phyloP scores from a whole-genome alignment of 225 moss, liverwort and hornwort genomes.

The Bryum argenteum region DNA sequence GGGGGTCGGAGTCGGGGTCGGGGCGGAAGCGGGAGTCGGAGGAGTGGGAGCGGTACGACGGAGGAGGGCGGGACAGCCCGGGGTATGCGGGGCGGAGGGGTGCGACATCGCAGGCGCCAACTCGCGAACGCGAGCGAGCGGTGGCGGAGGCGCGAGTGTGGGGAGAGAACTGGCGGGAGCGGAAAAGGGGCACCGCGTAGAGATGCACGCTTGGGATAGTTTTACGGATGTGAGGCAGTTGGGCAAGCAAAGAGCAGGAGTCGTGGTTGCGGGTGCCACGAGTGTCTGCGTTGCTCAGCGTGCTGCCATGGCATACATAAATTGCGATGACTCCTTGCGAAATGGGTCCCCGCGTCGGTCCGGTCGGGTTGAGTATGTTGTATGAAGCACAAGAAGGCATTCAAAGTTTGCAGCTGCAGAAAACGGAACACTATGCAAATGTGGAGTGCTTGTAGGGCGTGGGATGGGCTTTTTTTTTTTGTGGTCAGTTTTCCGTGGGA shows the following conservation, averaged over 20 bases:
- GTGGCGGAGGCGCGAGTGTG: slow-evolving; percentile 97
- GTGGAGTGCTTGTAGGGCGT: background rate
- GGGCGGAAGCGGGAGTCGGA: slow-evolving; percentile 87
- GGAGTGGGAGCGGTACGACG: slow-evolving; percentile 94
- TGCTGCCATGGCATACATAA: slow-evolving; percentile 39
- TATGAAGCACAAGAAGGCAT: slow-evolving; percentile 32
- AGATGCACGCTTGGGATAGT: slow-evolving; percentile 31
- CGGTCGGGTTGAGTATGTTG: slow-evolving; percentile 24
- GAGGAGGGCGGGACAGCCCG: slow-evolving; percentile 82
- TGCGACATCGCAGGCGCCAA: slow-evolving; percentile 63
- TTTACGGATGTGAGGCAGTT: slow-evolving; percentile 19
- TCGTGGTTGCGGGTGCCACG: slow-evolving; percentile 9
- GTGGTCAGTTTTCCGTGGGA: background rate
- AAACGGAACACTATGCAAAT: background rate
- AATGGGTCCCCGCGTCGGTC: slow-evolving; percentile 10
- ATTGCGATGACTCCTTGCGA: slow-evolving; percentile 21
- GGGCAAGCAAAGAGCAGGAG: background rate
- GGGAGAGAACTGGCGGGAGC: slow-evolving; percentile 99
- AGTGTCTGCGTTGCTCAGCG: slow-evolving; percentile 23
- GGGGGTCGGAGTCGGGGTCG: slow-evolving; percentile 73
- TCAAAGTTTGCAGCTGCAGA: slow-evolving; percentile 32
- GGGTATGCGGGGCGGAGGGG: slow-evolving; percentile 71
- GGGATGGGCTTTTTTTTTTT: background rate
- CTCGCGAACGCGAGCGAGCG: slow-evolving; percentile 91
- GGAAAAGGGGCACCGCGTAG: slow-evolving; percentile 83